Evolutionary conservation across 2,329 filamentous ascomycete genomes (phyloP).

Genomic region (Diaporthe sp.): DNA sequence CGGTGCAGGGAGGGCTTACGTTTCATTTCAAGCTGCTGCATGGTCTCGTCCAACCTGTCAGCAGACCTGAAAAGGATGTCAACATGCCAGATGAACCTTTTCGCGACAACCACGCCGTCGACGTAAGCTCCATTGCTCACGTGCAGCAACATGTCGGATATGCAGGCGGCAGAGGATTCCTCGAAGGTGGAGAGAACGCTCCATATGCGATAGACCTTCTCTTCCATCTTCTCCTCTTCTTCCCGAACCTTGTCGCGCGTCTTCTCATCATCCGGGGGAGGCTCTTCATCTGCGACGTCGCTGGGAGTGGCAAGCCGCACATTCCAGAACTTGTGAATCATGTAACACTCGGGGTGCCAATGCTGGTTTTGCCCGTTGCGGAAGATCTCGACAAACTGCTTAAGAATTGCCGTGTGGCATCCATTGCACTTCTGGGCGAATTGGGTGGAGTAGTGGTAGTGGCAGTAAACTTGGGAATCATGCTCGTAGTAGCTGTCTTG

Average conservation of each 20-base stretch:
- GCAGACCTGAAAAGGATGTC: conserved; percentile 92
- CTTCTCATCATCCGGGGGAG: conserved; percentile 65
- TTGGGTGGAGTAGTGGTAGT: conserved; percentile 98
- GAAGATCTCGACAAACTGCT: conserved; percentile 99
- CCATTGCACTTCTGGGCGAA: conserved; percentile 97
- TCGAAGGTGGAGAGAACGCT: conserved; percentile 97
- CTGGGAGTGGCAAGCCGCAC: conserved; percentile 82
- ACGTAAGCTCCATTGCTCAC: conserved; percentile 98
- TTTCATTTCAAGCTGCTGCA: conserved; percentile 79
- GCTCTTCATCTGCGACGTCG: conserved; percentile 59
- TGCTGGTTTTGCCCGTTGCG: conserved; percentile 98
- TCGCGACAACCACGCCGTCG: conserved; percentile 93
- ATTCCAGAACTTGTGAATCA: conserved; percentile 99
- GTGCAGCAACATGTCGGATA: conserved; percentile 98
- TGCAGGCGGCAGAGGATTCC: conserved; percentile 97
- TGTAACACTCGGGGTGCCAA: conserved; percentile 99
- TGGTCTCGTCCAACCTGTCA: conserved; percentile 84
- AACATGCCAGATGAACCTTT: conserved; percentile 96
- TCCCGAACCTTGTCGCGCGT: conserved; percentile 83
- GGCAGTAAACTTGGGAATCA: conserved; percentile 95
- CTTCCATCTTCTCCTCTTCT: conserved; percentile 94
- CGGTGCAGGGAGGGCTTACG: conserved; percentile 64
- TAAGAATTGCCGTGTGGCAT: conserved; percentile 96
- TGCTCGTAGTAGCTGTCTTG: conserved; percentile 99
- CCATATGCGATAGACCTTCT: conserved; percentile 98